Conservation (phyloP, 2,329 filamentous ascomycete genomes). For the Trichoderma sp. region DNA sequence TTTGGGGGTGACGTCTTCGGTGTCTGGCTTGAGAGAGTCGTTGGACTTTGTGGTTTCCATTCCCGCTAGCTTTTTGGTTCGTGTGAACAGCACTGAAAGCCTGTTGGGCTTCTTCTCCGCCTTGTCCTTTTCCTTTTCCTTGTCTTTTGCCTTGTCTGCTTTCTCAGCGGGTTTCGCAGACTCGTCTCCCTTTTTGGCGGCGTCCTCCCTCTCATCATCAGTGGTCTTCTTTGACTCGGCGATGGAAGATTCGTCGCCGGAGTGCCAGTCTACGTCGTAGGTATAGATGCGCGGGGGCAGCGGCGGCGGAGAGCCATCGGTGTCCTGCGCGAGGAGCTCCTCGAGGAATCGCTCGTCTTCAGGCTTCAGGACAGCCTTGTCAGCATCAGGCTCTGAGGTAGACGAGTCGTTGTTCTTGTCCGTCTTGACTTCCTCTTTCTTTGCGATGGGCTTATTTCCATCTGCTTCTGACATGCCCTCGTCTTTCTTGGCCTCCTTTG, state of each 20-base stretch:
- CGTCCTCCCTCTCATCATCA: slow-evolving; percentile 27
- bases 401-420: slow-evolving; percentile 34
- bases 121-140: slow-evolving; percentile 39
- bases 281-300: slow-evolving; percentile 59
- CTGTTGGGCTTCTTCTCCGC: slow-evolving; percentile 43
- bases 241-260: slow-evolving; percentile 38
- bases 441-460: not conserved
- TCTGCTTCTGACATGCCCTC: not conserved
- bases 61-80: slow-evolving; percentile 44
- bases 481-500: slow-evolving; percentile 37
- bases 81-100: slow-evolving; percentile 43
- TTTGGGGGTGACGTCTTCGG: slow-evolving; percentile 42
- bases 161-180: slow-evolving; percentile 39
- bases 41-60: slow-evolving; percentile 31
- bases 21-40: slow-evolving; percentile 41
- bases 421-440: slow-evolving; percentile 8
- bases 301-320: slow-evolving; percentile 53
- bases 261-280: slow-evolving; percentile 55
- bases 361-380: slow-evolving; percentile 55
- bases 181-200: slow-evolving; percentile 31
- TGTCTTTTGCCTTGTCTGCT: slow-evolving; percentile 38
- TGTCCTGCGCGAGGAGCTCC: slow-evolving; percentile 51
- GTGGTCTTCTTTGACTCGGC: slow-evolving; percentile 33
- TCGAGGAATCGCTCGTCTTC: slow-evolving; percentile 64
- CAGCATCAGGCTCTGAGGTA: slow-evolving; percentile 35